Base-by-base conservation (phyloP, 352 stramenopile species). In the Globisporangium camurandrum region DNA sequence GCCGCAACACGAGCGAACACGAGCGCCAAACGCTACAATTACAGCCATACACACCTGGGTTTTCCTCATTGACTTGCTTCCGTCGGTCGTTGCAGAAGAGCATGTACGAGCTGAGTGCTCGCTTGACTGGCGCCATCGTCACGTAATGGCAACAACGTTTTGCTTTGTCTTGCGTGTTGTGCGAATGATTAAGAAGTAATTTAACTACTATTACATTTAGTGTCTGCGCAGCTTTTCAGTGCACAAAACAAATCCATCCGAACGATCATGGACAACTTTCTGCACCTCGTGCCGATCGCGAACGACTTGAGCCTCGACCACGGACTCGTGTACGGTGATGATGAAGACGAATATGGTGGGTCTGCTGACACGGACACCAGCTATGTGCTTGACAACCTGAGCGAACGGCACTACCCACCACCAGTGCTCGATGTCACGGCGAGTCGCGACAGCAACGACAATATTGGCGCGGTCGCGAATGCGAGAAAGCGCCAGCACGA, bases 81-180 rank as follows among this genome's bases (percentile, higher is more conserved):
- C 84, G 78, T 23, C 62, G 66, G 51, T 86, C 82, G 60, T 84
- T 82, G 60, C 82, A 88, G 61, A 93, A 95, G 58, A 80, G 61
- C 49, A 92, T 67, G 54, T 95, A 95, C 48, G 82, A 86, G 59
- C 75, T 93, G 66, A 85, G 75, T 51, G 84, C 82, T 62, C 86
- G 91, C 75, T 95, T 95, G 49, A 86, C 62, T 27, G 63, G 57
- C 47, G 63, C 65, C 70, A 86, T 88, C 36, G 36, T 41, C 36
- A 6, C 33, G 33, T 16, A 39, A 6, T 17, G 19, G 8, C 33
- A 16, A 4, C 19, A 34, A 11, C 24, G 10, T 48, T 51, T 39
- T 23, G 40, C 20, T 56, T 26, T 31, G 26, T n/a, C 24, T 19
- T 28, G 37, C 16, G 34, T 51, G 19, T 33, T 38, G 33, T 38